Evolutionary conservation across 2,329 filamentous ascomycete species (phyloP), one percentile per base, ranked within the genome.

Genomic region (Ophiostoma piceae): DNA sequence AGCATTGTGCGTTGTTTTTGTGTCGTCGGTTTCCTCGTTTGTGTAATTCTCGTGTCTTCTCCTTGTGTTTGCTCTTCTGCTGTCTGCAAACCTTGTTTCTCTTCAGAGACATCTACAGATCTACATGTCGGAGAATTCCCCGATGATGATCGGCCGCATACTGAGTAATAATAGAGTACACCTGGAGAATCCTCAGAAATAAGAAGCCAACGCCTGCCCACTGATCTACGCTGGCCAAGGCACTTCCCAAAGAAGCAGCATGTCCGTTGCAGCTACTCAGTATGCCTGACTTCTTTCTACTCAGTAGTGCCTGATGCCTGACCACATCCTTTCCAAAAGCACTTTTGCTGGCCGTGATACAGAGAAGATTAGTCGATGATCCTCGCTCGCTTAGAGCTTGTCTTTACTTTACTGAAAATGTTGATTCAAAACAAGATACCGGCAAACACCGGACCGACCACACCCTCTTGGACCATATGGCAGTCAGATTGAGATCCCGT

Each of bases 231-330:
- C 51, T 12, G 16, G 3, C 22, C 7, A 22, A 12, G 5, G 6
- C 26, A 62, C 57, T 62, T 62, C 57, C 57, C 22, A 62, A 62
- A 62, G 57, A 35, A 62, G 57, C 22, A 62, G 57, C 26, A 62
- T 32, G 57, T 62, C 57, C 57, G 57, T 62, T 62, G 26, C 26
- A 29, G 26, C 26, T 29, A n/a, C n/a, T n/a, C n/a, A n/a, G n/a
- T n/a, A 29, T 29, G 26, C 26, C 26, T 2, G 26, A 29, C 26
- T 29, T 29, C 26, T 29, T 29, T 29, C 26, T 29, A 29, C 26
- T 29, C 26, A 29, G 39, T 41, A 3, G 11, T 12, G 39, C 39
- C 3, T 41, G 12, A 41, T 14, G 39, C 39, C 39, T 41, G 39
- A 12, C 39, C 35, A 35, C 35, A 35, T 35, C 35, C 35, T 35